Percentiles rank a stretch among this genome's conserved stretches.
Evolutionary conservation across 805 yeast genomes (phyloP).

Genomic region (Saccharomycopsis capsularis): DNA sequence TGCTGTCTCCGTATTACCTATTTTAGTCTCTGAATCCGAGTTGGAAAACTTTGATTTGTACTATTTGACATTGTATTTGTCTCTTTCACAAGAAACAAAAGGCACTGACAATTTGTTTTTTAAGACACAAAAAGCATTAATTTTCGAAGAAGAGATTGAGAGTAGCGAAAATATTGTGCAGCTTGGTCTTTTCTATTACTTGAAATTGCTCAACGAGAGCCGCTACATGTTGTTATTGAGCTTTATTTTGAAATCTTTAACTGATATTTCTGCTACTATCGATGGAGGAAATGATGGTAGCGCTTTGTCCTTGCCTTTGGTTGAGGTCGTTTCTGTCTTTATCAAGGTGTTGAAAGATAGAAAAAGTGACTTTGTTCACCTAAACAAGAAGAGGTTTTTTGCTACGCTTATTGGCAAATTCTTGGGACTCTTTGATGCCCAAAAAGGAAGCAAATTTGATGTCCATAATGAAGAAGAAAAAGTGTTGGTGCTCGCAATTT

Average conservation of each 20-base stretch:
- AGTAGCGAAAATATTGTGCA: neutral
- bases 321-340: slow-evolving; percentile 6
- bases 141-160: neutral
- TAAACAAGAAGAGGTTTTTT: slow-evolving; percentile 8
- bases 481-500: neutral
- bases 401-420: slow-evolving; percentile 7
- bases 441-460: neutral
- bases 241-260: neutral
- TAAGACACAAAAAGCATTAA: no score
- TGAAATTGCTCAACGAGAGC: neutral
- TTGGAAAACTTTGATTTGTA: neutral
- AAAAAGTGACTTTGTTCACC: slow-evolving; percentile 1
- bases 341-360: slow-evolving; percentile 1
- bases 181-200: neutral
- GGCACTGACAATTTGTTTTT: no score
- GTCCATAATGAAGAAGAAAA: neutral
- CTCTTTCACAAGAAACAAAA: neutral
- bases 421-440: neutral
- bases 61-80: neutral
- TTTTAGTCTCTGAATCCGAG: no score
- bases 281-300: neutral
- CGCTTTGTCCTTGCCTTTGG: neutral
- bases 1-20: no score
- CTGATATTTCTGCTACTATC: no score
- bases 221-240: slow-evolving; percentile 8